These are phyloP conservation scores for Phytopythium kandeliae DNA, from an alignment of 352 stramenopile genomes.

Conservation along the genomic window DNA sequence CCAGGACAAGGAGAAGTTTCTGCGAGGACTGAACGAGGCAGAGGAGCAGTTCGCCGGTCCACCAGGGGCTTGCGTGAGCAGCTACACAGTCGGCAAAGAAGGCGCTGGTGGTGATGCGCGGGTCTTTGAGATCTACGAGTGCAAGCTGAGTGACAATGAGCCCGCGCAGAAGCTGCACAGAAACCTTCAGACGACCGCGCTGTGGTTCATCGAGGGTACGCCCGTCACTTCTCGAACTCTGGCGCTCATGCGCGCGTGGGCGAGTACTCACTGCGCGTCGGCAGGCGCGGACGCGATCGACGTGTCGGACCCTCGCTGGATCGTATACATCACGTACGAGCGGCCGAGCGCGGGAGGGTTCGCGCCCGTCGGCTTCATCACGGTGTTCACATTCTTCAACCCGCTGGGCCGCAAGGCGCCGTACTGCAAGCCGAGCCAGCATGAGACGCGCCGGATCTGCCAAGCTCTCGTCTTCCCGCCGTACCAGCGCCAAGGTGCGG, in stretches of 20 bases:
- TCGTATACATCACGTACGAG: conserved; percentile 78
- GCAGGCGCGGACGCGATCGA: conserved; percentile 67
- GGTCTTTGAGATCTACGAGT: conserved; percentile 71
- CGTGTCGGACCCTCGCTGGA: conserved; percentile 66
- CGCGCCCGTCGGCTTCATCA: conserved; percentile 61
- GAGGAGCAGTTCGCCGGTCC: conserved; percentile 27
- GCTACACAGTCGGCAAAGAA: conserved; percentile 19
- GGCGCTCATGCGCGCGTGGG: too few relatives aligned
- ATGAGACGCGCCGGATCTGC: conserved; percentile 79
- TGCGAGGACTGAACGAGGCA: conserved; percentile 12
- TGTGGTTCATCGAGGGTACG: conserved; percentile 86
- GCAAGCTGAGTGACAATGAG: conserved; percentile 43
- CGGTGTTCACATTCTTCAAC: conserved; percentile 81
- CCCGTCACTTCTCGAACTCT: not conserved
- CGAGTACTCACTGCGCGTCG: too few relatives aligned
- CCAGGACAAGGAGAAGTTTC: conserved; percentile 35
- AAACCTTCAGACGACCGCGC: conserved; percentile 65
- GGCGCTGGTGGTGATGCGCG: conserved; percentile 11
- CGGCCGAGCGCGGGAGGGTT: conserved; percentile 19
- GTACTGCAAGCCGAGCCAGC: conserved; percentile 28
- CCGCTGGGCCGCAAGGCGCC: conserved; percentile 50
- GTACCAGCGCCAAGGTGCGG: conserved; percentile 68
- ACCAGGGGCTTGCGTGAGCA: conserved; percentile 29
- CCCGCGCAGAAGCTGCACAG: conserved; percentile 43
- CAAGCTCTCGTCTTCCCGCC: conserved; percentile 76